Evolutionary conservation across 2,329 filamentous ascomycete genomes (phyloP).

Genomic region (Colletotrichum nymphaeae): DNA sequence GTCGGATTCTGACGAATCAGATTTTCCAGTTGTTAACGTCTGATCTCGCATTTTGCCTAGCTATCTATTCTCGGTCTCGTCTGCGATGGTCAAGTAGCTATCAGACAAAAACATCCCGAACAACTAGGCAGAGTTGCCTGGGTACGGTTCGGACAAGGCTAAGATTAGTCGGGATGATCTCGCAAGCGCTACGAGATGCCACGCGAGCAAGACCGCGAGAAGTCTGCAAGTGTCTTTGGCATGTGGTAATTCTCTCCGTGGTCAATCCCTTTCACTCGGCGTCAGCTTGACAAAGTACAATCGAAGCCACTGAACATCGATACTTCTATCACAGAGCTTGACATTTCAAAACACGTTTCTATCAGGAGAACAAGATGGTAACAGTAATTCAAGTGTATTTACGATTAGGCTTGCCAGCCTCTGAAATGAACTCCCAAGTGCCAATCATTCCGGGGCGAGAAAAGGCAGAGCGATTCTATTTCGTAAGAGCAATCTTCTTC

Average conservation of each 20-base stretch:
- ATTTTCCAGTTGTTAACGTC: not conserved
- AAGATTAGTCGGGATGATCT: not conserved
- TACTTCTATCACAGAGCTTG: not conserved
- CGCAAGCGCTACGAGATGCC: not conserved
- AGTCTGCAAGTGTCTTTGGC: not conserved
- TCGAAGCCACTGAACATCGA: not conserved
- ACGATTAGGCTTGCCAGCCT: slow-evolving; percentile 7
- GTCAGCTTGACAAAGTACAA: not conserved
- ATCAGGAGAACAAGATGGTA: not conserved
- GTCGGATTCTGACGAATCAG: not conserved
- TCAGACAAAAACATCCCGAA: not conserved
- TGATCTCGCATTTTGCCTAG: not conserved
- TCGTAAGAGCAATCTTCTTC: slow-evolving; percentile 32
- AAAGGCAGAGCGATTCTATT: slow-evolving; percentile 23
- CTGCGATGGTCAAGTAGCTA: not conserved
- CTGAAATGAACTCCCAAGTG: not conserved
- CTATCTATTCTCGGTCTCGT: not conserved
- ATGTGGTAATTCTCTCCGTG: not conserved
- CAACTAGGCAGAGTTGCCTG: not conserved
- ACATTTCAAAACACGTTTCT: not conserved
- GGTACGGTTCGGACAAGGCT: not conserved
- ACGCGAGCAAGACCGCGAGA: not conserved
- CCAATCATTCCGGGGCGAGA: not conserved
- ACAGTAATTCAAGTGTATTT: not conserved
- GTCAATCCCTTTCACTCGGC: not conserved